Percentiles rank a stretch among this genome's conserved stretches.
Evolutionary conservation across 345 rosid genomes (phyloP).

Genomic region (Euphorbia pulcherrima): DNA sequence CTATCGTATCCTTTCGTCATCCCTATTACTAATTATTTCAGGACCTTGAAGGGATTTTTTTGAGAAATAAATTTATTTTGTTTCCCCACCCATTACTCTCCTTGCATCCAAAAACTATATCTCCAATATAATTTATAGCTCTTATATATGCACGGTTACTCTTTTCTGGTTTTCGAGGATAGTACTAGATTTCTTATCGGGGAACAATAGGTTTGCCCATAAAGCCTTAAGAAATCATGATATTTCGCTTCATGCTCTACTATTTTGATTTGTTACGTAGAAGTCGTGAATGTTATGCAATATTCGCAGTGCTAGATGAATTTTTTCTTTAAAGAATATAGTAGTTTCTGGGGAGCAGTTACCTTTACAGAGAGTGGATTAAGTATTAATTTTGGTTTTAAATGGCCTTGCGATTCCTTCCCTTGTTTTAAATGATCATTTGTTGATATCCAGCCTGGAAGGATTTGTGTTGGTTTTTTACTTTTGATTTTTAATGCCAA

Average conservation of each 20-base stretch:
- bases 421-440: background rate
- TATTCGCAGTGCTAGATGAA: background rate
- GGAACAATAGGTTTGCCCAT: background rate
- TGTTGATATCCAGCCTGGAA: background rate
- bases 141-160: too few species aligned
- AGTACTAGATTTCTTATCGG: background rate
- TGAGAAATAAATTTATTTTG: background rate
- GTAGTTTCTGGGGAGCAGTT: background rate
- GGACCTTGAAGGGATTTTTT: background rate
- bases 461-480: background rate
- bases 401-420: background rate
- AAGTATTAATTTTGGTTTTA: background rate
- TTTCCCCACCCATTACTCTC: background rate
- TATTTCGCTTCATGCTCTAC: background rate
- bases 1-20: conserved; percentile 60
- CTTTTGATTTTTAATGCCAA: background rate
- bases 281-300: background rate
- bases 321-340: background rate
- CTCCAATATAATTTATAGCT: too few species aligned
- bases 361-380: background rate
- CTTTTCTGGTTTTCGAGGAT: too few species aligned
- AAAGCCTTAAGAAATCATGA: background rate
- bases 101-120: too few species aligned
- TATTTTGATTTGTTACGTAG: background rate
- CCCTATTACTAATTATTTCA: background rate